A percentile compares a stretch with the other conserved stretches of the same genome.
Conservation (phyloP, 1,284 basidiomycete genomes). For the Omphalotus olearius region DNA sequence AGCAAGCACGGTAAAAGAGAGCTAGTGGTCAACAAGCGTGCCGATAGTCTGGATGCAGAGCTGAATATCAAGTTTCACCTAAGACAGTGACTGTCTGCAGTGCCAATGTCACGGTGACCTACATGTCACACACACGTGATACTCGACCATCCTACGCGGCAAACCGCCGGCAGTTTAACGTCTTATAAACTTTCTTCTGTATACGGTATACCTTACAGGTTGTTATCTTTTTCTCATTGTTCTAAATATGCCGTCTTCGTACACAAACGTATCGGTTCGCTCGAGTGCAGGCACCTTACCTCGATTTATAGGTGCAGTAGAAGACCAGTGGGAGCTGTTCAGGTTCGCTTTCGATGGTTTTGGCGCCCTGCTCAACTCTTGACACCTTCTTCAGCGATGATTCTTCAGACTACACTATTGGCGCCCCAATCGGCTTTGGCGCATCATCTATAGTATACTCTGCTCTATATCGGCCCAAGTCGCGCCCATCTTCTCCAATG, state of each 20-base stretch:
- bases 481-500: constrained; percentile 31
- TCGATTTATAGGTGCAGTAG: constrained; percentile 67
- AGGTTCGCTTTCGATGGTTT: constrained; percentile 40
- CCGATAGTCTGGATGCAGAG: too few species aligned
- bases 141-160: too few species aligned
- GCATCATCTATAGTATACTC: constrained; percentile 85
- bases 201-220: background rate
- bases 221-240: constrained; percentile 3
- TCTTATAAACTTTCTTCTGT: too few species aligned
- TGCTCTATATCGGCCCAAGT: constrained; percentile 56
- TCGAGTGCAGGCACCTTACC: constrained; percentile 6
- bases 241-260: background rate
- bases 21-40: background rate
- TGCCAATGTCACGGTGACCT: too few species aligned
- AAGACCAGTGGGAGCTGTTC: constrained; percentile 83
- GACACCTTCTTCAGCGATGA: constrained; percentile 46
- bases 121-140: too few species aligned
- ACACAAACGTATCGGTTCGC: too few species aligned
- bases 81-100: too few species aligned
- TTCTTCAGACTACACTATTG: constrained; percentile 68
- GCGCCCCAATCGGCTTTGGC: constrained; percentile 77
- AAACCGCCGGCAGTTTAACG: too few species aligned
- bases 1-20: constrained; percentile 10
- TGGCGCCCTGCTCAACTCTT: constrained; percentile 8
- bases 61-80: too few species aligned